Evolutionary conservation across 306 rosid genomes (phyloP).

Genomic region (Dalbergia cultrata): DNA sequence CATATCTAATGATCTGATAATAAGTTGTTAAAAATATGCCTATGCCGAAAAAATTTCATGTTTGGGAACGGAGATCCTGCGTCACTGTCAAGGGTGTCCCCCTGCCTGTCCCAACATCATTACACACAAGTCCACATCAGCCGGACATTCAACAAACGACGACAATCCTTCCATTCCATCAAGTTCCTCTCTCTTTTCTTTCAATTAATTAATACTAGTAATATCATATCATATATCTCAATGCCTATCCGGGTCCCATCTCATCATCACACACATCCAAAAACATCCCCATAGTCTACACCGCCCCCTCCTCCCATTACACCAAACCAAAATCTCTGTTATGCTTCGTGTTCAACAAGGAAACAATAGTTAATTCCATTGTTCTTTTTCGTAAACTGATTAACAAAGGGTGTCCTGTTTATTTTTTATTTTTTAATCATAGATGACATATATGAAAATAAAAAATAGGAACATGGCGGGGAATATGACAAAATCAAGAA

Average conservation of each 20-base stretch:
- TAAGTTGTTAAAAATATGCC: too few relatives aligned
- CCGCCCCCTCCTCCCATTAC: background rate
- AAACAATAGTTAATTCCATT: background rate
- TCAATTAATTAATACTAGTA: too few relatives aligned
- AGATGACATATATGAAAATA: background rate
- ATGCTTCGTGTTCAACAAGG: background rate
- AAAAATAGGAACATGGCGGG: background rate
- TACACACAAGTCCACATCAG: conserved; percentile 61
- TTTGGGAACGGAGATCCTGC: conserved; percentile 43
- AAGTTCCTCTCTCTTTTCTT: background rate
- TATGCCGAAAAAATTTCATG: too few relatives aligned
- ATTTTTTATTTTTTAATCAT: background rate
- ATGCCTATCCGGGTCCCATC: background rate
- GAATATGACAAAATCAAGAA: background rate
- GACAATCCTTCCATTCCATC: conserved; percentile 53
- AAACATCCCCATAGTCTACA: background rate
- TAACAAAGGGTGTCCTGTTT: background rate
- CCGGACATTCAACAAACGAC: conserved; percentile 71
- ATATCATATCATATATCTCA: background rate
- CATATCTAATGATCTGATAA: too few relatives aligned
- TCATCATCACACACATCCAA: conserved; percentile 5
- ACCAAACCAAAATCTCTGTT: conserved; percentile 2
- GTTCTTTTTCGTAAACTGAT: background rate
- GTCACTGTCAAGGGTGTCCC: conserved; percentile 67
- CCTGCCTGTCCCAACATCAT: conserved; percentile 68